Conservation (phyloP, 23 red algal genomes). For the Gracilaria vermiculophylla region DNA sequence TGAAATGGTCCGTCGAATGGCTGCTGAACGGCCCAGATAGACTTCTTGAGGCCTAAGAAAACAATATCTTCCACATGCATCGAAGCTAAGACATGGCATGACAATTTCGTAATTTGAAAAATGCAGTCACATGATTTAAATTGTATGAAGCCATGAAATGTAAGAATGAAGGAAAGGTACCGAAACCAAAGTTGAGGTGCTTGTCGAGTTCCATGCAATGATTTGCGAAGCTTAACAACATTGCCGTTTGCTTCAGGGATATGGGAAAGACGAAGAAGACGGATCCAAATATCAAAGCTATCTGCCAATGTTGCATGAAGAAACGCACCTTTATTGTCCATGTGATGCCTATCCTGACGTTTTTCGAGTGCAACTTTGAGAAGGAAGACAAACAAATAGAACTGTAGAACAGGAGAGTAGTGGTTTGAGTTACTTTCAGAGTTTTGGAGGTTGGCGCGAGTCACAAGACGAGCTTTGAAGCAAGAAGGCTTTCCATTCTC, state of each 20-base stretch:
- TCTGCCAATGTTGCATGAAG: background rate
- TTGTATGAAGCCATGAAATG: background rate
- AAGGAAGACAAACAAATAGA: no score
- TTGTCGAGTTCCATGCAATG: constrained; percentile 31
- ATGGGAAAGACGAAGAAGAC: background rate
- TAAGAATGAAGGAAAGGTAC: background rate
- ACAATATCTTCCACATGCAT: background rate
- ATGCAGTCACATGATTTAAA: background rate
- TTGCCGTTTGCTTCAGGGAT: background rate
- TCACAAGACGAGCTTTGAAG: background rate
- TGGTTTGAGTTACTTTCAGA: no score
- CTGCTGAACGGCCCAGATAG: background rate
- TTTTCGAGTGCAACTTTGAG: background rate
- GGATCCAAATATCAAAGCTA: background rate
- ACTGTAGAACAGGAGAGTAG: no score
- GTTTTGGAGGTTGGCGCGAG: background rate
- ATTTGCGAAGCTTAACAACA: constrained; percentile 7
- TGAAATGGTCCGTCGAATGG: background rate
- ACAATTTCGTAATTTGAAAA: background rate
- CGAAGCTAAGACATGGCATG: background rate
- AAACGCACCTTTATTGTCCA: constrained; percentile 2
- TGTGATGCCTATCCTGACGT: background rate
- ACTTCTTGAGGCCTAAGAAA: background rate
- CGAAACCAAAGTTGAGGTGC: constrained; percentile 5
- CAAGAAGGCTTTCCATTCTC: background rate